Conservation (phyloP, 2,329 filamentous ascomycete genomes). For the Talaromyces atroroseus region DNA sequence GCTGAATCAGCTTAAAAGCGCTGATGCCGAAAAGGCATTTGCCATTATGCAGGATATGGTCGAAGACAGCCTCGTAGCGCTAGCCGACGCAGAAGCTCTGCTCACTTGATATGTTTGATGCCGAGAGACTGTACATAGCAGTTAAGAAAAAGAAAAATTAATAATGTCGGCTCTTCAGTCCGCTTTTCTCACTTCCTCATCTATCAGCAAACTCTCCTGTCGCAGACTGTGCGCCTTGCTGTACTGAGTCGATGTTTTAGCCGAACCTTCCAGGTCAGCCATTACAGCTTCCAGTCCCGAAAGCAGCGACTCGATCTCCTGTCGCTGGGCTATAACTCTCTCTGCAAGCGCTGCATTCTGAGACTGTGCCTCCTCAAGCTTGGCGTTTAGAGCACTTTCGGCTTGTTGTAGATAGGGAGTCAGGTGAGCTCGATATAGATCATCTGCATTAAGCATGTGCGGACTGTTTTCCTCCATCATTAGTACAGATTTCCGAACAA, state of each 20-base stretch:
- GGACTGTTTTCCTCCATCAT: conserved; percentile 37
- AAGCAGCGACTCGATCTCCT: conserved; percentile 53
- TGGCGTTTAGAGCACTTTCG: conserved; percentile 44
- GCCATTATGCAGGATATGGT: conserved; percentile 47
- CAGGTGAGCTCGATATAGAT: conserved; percentile 55
- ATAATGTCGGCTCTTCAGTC: conserved; percentile 18
- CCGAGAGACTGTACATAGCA: conserved; percentile 1
- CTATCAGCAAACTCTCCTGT: conserved; percentile 39
- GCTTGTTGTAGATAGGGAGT: conserved; percentile 51
- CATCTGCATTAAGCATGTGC: conserved; percentile 53
- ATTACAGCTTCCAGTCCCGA: conserved; percentile 52
- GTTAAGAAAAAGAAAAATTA: neutral
- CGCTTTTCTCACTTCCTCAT: conserved; percentile 35
- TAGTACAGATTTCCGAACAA: neutral
- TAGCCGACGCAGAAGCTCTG: conserved; percentile 28
- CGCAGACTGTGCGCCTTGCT: conserved; percentile 34
- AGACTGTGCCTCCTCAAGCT: conserved; percentile 45
- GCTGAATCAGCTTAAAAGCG: conserved; percentile 33
- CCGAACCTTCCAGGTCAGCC: conserved; percentile 51
- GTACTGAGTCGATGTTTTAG: conserved; percentile 37
- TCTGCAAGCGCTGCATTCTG: conserved; percentile 51
- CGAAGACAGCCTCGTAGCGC: conserved; percentile 47
- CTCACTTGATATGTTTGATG: conserved; percentile 22
- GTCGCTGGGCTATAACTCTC: conserved; percentile 49
- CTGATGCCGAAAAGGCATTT: conserved; percentile 34